These are phyloP conservation scores for Leccinum arenicola DNA, from an alignment of 768 basidiomycete genomes.

Conservation along the genomic window DNA sequence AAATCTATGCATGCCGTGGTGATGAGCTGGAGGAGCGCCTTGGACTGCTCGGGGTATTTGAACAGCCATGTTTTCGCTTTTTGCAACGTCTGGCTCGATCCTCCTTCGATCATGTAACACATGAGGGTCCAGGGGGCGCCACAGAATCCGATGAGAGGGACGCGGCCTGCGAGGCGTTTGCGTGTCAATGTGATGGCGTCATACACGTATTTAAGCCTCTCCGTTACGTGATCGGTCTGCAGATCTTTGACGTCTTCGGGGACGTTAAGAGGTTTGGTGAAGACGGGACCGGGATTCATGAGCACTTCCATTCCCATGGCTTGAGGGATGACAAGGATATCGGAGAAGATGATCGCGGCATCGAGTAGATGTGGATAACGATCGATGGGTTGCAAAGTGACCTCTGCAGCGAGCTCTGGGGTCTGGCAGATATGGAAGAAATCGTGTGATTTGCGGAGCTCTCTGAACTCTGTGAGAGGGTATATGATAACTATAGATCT, in stretches of 20 bases:
- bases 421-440: constrained; percentile 97
- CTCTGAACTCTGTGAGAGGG: constrained; percentile 71
- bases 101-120: constrained; percentile 98
- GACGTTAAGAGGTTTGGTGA: constrained; percentile 80
- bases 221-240: constrained; percentile 67
- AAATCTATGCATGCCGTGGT: constrained; percentile 90
- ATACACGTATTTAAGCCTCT: constrained; percentile 89
- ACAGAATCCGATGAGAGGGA: constrained; percentile 95
- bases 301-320: constrained; percentile 94
- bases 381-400: constrained; percentile 93
- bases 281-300: constrained; percentile 91
- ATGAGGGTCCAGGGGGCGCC: constrained; percentile 99
- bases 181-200: constrained; percentile 87
- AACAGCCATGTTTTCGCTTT: constrained; percentile 95
- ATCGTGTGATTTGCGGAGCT: constrained; percentile 79
- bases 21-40: constrained; percentile 70
- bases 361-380: constrained; percentile 86
- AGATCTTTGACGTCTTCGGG: constrained; percentile 73
- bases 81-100: constrained; percentile 84
- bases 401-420: constrained; percentile 81
- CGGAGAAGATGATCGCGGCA: constrained; percentile 96
- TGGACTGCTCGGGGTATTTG: constrained; percentile 82
- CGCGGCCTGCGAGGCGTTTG: constrained; percentile 75
- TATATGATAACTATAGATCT: not conserved
- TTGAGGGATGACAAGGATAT: constrained; percentile 97